Base-by-base conservation (phyloP, 768 basidiomycete species). In the Chiua virens region DNA sequence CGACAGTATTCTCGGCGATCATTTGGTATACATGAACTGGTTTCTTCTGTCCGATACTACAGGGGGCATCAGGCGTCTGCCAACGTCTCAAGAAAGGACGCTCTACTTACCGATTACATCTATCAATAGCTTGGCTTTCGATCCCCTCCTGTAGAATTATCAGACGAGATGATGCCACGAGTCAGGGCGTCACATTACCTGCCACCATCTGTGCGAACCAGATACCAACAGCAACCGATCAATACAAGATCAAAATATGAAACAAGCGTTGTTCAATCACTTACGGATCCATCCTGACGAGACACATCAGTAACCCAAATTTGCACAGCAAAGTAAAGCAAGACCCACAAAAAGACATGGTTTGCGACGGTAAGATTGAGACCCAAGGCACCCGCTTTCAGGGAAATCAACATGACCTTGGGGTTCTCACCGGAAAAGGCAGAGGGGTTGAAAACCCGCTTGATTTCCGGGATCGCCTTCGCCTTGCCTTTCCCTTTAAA, bases 361-460 rank as follows among this genome's bases (percentile, higher is more conserved):
- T 92, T 92, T 2, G 92, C 92, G 18, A 87, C 91, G 21, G 92
- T 94, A 56, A 94, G 69, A 67, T 95, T 94, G 48, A 95, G 70
- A 8, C 92, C 92, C 28, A 95, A 76, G 5, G 92, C 91, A 18
- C 92, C 92, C 41, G 82, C 85, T 71, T 92, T 94, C 59, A 94
- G 73, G 7, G 92, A 93, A 48, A 95, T 86, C 46, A 95, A 73
- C 87, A 95, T 85, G 30, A 95, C 85, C 53, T 76, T 79, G 5
- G 92, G 89, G 62, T 85, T 89, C 25, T 63, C 67, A 11, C 68
- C 70, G 21, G 55, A 30, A 43, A 62, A 64, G 32, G 59, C 48
- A 47, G 59, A 62, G 5, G 52, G 46, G 38, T 65, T 52, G 43
- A 63, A 57, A 45, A 23, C 35, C 36, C 41, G 54, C n/a, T 56